A percentile compares a stretch with the other conserved stretches of the same genome.
Conservation (phyloP, 768 basidiomycete genomes). For the Lenzites betulinus region DNA sequence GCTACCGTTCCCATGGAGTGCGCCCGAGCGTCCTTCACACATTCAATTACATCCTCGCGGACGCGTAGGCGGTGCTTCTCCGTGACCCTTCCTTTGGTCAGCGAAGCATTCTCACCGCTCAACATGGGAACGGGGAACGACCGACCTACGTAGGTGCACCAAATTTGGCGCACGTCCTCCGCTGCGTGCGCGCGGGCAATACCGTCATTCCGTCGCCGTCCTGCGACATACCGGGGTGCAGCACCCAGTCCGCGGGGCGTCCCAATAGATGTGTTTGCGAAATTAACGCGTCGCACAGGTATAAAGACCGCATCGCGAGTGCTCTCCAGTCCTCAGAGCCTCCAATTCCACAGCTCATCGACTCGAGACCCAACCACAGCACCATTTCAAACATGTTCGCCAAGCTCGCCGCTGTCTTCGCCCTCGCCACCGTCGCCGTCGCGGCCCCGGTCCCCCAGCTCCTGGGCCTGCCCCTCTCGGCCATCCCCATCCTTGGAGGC, state of each 20-base stretch:
- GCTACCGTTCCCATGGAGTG: conserved; percentile 8
- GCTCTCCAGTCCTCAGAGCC: conserved; percentile 5
- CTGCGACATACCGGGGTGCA: neutral
- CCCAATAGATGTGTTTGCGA: neutral
- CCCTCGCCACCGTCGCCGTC: neutral
- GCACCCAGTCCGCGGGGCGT: neutral
- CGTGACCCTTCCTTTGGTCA: neutral
- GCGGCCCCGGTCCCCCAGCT: neutral
- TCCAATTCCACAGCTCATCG: conserved; percentile 1
- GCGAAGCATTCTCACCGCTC: conserved; percentile 8
- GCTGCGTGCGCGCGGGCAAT: neutral
- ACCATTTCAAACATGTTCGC: conserved; percentile 4
- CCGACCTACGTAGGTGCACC: conserved; percentile 3
- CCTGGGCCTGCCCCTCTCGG: neutral
- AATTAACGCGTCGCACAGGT: neutral
- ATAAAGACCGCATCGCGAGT: neutral
- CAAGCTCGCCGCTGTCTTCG: conserved; percentile 5
- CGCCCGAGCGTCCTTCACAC: conserved; percentile 1
- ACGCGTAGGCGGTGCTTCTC: neutral
- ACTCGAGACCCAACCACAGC: neutral
- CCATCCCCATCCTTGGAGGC: neutral
- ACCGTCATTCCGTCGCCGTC: neutral
- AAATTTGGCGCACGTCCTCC: neutral
- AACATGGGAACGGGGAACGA: conserved; percentile 10
- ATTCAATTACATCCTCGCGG: conserved; percentile 1